Base-by-base conservation (phyloP, 1,284 basidiomycete species). In the Taiwanofungus camphoratus region DNA sequence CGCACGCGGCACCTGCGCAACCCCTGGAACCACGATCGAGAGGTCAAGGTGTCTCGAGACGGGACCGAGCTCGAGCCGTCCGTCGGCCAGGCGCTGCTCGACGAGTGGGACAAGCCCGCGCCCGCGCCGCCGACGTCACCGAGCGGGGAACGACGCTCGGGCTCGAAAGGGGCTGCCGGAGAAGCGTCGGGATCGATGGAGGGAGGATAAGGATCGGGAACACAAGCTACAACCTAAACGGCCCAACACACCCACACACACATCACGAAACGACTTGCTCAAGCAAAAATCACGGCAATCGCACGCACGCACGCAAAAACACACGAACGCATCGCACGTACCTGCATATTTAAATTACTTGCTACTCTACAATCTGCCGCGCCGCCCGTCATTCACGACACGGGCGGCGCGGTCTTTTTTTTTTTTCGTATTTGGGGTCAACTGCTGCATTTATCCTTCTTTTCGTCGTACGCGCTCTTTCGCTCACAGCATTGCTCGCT, bases 41-140 rank as follows among this genome's bases (percentile, higher is more conserved):
- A 95, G 60, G 79, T 95, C 50, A 95, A 94, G 69, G 84, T 93
- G 8, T 95, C 90, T 9, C 73, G 92, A 41, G 92, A 96, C 58
- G 92, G 92, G 11, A 95, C 92, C 1, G 92, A 96, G 63, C 64
- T 96, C 19, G 92, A 95, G 62, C 90, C 92, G 1, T 60, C 59
- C n/a, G 77, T 92, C 26, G 92, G 89, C 5, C 70, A 79, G 46
- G 69, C 67, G 53, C 63, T 96, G 37, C 56, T 95, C 45, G 79
- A 82, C 1, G 87, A 92, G 56, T 95, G 92, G 92, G 69, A 76
- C 37, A 57, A 54, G 51, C 52, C 53, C 23, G 57, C 56, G 22
- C 48, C 54, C 37, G 39, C 40, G 29, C 47, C 42, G n/a, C 38
- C 46, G 23, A 34, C 42, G 11, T 16, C 46, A 23, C 36, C 18